phyloP scores from a whole-genome alignment of 192 early-diverging fungal species.

The Piromyces sp. region DNA sequence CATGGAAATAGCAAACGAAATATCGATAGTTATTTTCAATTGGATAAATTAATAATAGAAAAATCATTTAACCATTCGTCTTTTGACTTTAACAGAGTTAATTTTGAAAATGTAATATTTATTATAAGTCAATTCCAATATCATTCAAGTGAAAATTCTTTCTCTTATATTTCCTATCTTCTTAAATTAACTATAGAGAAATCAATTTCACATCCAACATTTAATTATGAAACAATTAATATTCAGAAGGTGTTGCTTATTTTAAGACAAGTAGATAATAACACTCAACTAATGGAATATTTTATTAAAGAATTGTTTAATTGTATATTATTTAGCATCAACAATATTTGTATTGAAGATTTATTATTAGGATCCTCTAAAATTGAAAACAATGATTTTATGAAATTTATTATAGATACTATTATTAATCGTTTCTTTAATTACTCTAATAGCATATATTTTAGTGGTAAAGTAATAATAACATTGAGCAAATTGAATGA shows the following conservation, averaged over 20 bases:
- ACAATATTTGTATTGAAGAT: background rate
- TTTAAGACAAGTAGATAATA: background rate
- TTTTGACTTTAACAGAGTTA: too few relatives aligned
- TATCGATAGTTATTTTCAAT: too few relatives aligned
- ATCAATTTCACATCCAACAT: background rate
- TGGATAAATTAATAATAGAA: too few relatives aligned
- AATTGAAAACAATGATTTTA: background rate
- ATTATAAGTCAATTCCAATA: background rate
- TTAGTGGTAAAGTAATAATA: too few relatives aligned
- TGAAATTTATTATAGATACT: background rate
- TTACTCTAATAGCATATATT: too few relatives aligned
- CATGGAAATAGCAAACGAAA: too few relatives aligned
- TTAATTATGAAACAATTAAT: background rate
- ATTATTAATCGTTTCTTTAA: background rate
- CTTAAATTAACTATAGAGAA: background rate
- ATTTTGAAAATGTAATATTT: background rate
- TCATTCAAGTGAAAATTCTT: background rate
- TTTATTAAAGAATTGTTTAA: background rate
- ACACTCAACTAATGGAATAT: background rate
- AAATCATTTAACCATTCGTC: too few relatives aligned
- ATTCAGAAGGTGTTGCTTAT: background rate
- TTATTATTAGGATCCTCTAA: background rate
- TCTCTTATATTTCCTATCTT: background rate
- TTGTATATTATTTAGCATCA: background rate
- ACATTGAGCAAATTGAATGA: background rate